Conservation (phyloP, 148 eudicot genomes). For the Rhododendron williamsianum region DNA sequence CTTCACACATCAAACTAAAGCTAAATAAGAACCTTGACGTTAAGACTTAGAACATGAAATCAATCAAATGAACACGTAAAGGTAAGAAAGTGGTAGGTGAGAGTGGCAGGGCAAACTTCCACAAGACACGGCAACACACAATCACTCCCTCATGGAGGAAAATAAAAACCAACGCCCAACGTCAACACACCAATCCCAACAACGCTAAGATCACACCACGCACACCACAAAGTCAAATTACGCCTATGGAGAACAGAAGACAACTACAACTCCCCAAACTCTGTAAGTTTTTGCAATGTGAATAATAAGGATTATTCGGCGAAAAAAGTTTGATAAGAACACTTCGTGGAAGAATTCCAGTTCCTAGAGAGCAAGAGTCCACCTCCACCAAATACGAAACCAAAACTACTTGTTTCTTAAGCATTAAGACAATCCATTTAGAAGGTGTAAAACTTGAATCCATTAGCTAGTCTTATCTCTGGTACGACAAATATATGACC, state of each 20-base stretch:
- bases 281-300: too few relatives aligned
- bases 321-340: neutral
- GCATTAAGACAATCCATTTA: neutral
- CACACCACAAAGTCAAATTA: too few relatives aligned
- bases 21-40: neutral
- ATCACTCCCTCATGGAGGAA: too few relatives aligned
- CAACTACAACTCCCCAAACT: too few relatives aligned
- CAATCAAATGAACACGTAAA: neutral
- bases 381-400: neutral
- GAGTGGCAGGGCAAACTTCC: too few relatives aligned
- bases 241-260: too few relatives aligned
- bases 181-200: too few relatives aligned
- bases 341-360: neutral
- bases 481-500: neutral
- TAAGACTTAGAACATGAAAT: neutral
- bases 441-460: neutral
- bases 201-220: too few relatives aligned
- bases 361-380: neutral
- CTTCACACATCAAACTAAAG: constrained; percentile 22
- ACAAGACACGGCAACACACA: too few relatives aligned
- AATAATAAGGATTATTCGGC: too few relatives aligned
- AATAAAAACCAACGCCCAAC: too few relatives aligned
- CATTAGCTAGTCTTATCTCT: neutral
- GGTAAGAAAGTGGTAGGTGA: too few relatives aligned
- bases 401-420: neutral